Evolutionary conservation across 805 yeast species (phyloP), one percentile per base, ranked within the genome.

Genomic region (Phaffomyces thermotolerans): DNA sequence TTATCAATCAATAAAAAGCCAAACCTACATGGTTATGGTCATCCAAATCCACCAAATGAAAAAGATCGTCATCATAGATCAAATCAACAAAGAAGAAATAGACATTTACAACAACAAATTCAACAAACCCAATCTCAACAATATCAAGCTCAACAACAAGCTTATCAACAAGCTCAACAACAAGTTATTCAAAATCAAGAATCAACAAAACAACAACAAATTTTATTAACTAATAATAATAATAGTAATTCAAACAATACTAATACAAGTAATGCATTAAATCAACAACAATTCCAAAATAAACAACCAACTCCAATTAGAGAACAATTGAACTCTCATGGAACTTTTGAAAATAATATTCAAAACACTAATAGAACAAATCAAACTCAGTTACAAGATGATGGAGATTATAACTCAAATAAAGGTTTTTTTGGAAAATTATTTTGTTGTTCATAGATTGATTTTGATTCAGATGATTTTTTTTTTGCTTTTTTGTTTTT

Each of bases 11-110:
- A 84, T 59, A 83, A 81, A 60, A 82, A 86, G 58, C 87, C 86
- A 37, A 84, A 84, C 63, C 64, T 84, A 51, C 88, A 84, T 60
- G 95, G 95, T 5, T 84, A 84, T 59, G 93, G 93, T 24, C 78
- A 79, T 59, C 84, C 85, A 41, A 77, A 69, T 48, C 83, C 83
- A 34, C 63, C 62, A 44, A 54, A 57, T 39, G 55, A 52, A 46
- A 58, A 53, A 52, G 51, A 56, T 37, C 57, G 57, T 41, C 56
- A 55, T 27, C 59, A 58, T 32, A 54, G 60, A 41, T 41, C 48
- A 30, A 42, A 46, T 43, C 56, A 60, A 39, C 61, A 54, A 46
- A 52, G 57, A 57, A 53, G 55, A 44, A 46, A 56, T 46, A 52
- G 56, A 52, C 55, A 55, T 38, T 37, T 54, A 41, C 57, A 59